Conservation (phyloP, 768 basidiomycete genomes). For the Termitomyces sp. region DNA sequence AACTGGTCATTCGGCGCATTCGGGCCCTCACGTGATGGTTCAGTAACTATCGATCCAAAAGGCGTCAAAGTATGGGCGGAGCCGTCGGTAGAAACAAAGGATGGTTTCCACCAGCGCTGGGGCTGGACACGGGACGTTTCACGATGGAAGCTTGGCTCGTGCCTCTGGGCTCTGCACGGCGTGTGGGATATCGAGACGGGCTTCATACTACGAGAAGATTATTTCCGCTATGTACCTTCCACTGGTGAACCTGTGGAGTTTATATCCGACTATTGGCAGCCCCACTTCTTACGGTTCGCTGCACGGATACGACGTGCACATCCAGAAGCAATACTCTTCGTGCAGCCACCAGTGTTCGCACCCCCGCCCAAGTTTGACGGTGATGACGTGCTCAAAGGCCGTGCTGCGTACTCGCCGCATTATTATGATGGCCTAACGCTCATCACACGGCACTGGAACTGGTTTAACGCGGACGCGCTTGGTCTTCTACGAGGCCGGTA, state of each 20-base stretch:
- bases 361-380: conserved; percentile 60
- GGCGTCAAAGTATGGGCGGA: conserved; percentile 77
- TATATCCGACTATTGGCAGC: conserved; percentile 73
- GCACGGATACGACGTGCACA: conserved; percentile 60
- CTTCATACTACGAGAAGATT: conserved; percentile 61
- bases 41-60: conserved; percentile 79
- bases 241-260: conserved; percentile 53
- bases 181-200: conserved; percentile 82
- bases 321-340: conserved; percentile 81
- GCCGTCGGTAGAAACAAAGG: conserved; percentile 28
- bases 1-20: conserved; percentile 75
- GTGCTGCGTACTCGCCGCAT: conserved; percentile 72
- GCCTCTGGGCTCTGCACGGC: conserved; percentile 84
- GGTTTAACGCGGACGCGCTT: conserved; percentile 93
- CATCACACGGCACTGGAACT: conserved; percentile 89
- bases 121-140: conserved; percentile 72
- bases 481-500: conserved; percentile 88
- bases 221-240: conserved; percentile 55
- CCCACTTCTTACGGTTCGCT: conserved; percentile 58
- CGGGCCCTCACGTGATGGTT: conserved; percentile 72
- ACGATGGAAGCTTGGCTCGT: conserved; percentile 70
- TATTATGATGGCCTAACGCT: conserved; percentile 96
- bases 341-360: conserved; percentile 89
- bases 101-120: conserved; percentile 63
- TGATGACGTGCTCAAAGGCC: conserved; percentile 51